Evolutionary conservation across 257 asterid species (phyloP).

Genomic region (Lithospermum erythrorhizon): DNA sequence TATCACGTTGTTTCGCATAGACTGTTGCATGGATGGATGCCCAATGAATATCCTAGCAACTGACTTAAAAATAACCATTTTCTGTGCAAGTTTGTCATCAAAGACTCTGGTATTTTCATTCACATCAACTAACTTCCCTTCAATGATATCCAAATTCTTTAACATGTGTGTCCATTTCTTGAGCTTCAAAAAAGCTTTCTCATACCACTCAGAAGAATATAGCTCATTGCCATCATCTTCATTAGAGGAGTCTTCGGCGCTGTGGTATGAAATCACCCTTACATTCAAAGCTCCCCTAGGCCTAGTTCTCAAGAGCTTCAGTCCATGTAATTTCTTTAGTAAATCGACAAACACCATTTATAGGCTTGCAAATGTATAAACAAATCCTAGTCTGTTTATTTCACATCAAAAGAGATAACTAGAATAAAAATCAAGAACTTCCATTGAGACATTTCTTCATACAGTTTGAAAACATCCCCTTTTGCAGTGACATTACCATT

Average conservation of each 20-base stretch:
- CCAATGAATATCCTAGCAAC: constrained; percentile 44
- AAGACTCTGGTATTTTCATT: constrained; percentile 37
- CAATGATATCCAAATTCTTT: constrained; percentile 54
- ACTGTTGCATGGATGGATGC: constrained; percentile 45
- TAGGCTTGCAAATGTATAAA: not conserved
- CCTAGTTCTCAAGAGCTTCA: constrained; percentile 10
- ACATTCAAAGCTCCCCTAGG: constrained; percentile 12
- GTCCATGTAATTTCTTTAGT: constrained; percentile 17
- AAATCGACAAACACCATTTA: constrained; percentile 26
- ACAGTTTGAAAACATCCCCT: constrained; percentile 16
- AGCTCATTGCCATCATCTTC: constrained; percentile 23
- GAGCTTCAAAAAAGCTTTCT: constrained; percentile 39
- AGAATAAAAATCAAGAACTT: not conserved
- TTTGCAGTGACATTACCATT: not conserved
- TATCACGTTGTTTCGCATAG: constrained; percentile 29
- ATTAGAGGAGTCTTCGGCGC: constrained; percentile 22
- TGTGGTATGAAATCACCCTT: constrained; percentile 18
- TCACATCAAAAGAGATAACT: not conserved
- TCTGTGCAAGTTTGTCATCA: constrained; percentile 42
- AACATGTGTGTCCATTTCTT: constrained; percentile 38
- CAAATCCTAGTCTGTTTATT: not conserved
- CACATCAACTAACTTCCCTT: constrained; percentile 54
- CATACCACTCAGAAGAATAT: constrained; percentile 60
- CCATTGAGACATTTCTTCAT: constrained; percentile 33
- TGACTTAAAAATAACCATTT: constrained; percentile 48